These are phyloP conservation scores for Trichoderma gracile DNA, from an alignment of 2,329 filamentous ascomycete genomes.

Conservation along the genomic window DNA sequence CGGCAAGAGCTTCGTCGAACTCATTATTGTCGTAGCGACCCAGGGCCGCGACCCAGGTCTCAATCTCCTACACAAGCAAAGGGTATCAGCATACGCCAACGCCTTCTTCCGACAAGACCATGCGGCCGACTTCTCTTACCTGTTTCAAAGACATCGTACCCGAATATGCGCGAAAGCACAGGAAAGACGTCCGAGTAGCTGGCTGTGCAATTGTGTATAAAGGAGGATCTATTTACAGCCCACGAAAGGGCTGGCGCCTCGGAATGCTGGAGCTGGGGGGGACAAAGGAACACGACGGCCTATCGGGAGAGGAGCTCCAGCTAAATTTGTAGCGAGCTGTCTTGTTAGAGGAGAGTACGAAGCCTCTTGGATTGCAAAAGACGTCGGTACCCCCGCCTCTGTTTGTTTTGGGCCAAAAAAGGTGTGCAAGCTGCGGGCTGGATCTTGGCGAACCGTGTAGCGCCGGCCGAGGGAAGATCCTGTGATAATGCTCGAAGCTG, in stretches of 20 bases:
- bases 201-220: neutral
- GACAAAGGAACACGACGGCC: neutral
- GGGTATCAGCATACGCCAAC: constrained; percentile 4
- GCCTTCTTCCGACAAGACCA: neutral
- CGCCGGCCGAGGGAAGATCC: constrained; percentile 15
- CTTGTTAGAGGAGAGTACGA: constrained; percentile 10
- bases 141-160: constrained; percentile 61
- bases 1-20: constrained; percentile 82
- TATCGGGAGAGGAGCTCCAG: constrained; percentile 7
- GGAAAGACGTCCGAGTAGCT: neutral
- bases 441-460: constrained; percentile 22
- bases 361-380: constrained; percentile 11
- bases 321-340: constrained; percentile 14
- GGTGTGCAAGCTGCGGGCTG: constrained; percentile 15
- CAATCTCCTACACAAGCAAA: constrained; percentile 73
- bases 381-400: constrained; percentile 21
- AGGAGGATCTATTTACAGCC: constrained; percentile 11
- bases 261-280: neutral
- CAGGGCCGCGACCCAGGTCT: constrained; percentile 94
- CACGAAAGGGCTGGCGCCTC: constrained; percentile 16
- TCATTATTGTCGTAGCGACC: constrained; percentile 95
- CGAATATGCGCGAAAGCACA: constrained; percentile 14
- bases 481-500: constrained; percentile 21
- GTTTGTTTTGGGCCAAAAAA: constrained; percentile 12
- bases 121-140: constrained; percentile 41